Evolutionary conservation across 73 alveolate species (phyloP).

Genomic region (Paramecium tetraurelia): DNA sequence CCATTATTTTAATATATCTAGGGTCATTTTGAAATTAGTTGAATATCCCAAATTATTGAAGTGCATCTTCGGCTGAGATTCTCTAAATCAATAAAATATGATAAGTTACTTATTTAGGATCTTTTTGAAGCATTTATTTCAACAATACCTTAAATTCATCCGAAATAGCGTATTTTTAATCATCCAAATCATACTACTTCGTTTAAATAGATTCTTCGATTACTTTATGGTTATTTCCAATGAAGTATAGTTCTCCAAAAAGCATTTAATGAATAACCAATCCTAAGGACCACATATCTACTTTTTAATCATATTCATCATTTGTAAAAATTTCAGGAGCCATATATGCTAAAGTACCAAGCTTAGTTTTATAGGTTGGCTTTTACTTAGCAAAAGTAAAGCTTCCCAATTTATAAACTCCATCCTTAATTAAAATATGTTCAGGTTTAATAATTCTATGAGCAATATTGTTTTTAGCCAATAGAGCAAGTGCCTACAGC

Average conservation of each 20-base stretch:
- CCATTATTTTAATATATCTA: background rate
- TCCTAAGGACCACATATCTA: conserved; percentile 59
- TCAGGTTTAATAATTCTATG: conserved; percentile 58
- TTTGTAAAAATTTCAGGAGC: conserved; percentile 55
- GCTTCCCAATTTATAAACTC: conserved; percentile 38
- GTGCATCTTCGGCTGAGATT: background rate
- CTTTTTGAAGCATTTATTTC: background rate
- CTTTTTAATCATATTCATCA: conserved; percentile 23
- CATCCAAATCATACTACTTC: background rate
- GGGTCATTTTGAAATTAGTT: background rate
- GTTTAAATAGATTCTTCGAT: background rate
- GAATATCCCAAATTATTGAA: background rate
- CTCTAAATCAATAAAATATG: background rate
- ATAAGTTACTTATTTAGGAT: background rate
- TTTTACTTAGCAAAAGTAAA: conserved; percentile 48
- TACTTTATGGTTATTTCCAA: background rate
- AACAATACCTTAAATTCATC: background rate
- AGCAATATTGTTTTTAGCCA: conserved; percentile 46
- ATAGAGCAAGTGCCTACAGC: background rate
- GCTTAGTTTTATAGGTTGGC: background rate
- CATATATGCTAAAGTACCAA: conserved; percentile 54
- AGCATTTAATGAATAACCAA: conserved; percentile 21
- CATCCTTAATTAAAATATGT: conserved; percentile 48
- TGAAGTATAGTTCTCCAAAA: conserved; percentile 26
- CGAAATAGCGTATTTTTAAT: background rate